Evolutionary conservation across 352 stramenopile species (phyloP), one percentile per base, ranked within the genome.

Genomic region (Phytophthora hibernalis): DNA sequence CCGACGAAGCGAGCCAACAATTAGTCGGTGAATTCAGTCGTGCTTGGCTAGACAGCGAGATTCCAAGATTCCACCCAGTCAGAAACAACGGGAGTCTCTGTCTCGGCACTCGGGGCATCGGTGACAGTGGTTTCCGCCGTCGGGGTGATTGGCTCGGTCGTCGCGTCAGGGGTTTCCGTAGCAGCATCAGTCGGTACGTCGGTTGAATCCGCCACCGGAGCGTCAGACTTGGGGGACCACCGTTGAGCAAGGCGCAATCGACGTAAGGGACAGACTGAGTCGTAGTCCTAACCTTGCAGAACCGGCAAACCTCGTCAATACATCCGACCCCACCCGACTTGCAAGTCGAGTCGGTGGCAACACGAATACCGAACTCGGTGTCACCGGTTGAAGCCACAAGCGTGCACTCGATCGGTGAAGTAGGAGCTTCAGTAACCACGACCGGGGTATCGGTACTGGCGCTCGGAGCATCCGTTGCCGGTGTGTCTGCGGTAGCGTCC

Each of bases 241-340:
- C 16, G 50, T 33, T 12, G 12, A 70, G 49, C 31, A 48, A 52
- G 8, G 42, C 56, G 24, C 69, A 77, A 21, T 67, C 54, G 1
- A 65, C 31, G 21, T 77, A 60, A 37, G 43, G 58, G 50, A 38
- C 49, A 9, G 72, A 80, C 26, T 72, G 53, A 0, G 59, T 35
- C 1, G 68, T 69, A 3, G 65, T 62, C 0, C 47, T 56, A 12
- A 59, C 30, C 31, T 83, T 82, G 64, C 75, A 85, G 48, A 80
- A 83, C 21, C 77, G 77, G 61, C 77, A 85, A 13, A 83, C 58
- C 18, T 61, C 48, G 13, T 74, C 59, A 9, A 82, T 68, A 37
- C 77, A 85, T 5, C 77, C 77, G 15, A 77, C 38, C 2, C 77
- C 77, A 13, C 74, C 74, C 2, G 15, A 49, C 11, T 42, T 55